A percentile compares a stretch with the other conserved stretches of the same genome.
phyloP scores from a whole-genome alignment of 1,284 basidiomycete species.

The Malassezia obtusa region DNA sequence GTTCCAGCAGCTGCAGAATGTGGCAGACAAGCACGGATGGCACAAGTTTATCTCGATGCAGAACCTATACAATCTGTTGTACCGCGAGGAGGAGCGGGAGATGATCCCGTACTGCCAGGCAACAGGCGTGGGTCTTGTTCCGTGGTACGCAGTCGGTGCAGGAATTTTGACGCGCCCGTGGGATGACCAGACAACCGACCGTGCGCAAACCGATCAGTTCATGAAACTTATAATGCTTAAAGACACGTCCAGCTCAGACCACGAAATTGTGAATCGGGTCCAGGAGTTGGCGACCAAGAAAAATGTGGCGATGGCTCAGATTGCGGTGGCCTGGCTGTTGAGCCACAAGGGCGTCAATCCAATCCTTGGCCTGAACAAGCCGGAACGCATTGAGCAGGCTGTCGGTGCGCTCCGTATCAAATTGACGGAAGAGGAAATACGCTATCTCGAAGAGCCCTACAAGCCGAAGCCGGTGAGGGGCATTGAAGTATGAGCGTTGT shows the following conservation, averaged over 20 bases:
- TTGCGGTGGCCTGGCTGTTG: conserved; percentile 49
- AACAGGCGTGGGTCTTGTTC: conserved; percentile 51
- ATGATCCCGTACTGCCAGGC: conserved; percentile 58
- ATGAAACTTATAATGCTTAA: neutral
- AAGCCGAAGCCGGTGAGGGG: conserved; percentile 9
- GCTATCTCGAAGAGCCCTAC: conserved; percentile 13
- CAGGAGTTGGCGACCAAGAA: conserved; percentile 49
- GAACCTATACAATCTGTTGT: conserved; percentile 56
- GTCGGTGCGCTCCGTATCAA: conserved; percentile 7
- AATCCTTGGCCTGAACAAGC: conserved; percentile 13
- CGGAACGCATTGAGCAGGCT: conserved; percentile 12
- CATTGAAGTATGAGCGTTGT: too few relatives aligned
- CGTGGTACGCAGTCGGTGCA: conserved; percentile 51
- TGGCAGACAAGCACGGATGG: conserved; percentile 17
- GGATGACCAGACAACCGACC: conserved; percentile 1
- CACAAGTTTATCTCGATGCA: conserved; percentile 56
- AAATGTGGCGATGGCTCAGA: conserved; percentile 50
- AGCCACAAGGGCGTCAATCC: conserved; percentile 6
- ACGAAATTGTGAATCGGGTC: conserved; percentile 41
- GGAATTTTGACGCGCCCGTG: conserved; percentile 49
- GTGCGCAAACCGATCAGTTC: neutral
- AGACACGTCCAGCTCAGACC: conserved; percentile 1
- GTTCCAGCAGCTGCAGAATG: conserved; percentile 16
- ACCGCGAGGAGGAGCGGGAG: conserved; percentile 61
- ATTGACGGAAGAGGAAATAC: conserved; percentile 4